phyloP scores from a whole-genome alignment of 495 filamentous ascomycete species.

The Sabuloglossum arenarium region DNA sequence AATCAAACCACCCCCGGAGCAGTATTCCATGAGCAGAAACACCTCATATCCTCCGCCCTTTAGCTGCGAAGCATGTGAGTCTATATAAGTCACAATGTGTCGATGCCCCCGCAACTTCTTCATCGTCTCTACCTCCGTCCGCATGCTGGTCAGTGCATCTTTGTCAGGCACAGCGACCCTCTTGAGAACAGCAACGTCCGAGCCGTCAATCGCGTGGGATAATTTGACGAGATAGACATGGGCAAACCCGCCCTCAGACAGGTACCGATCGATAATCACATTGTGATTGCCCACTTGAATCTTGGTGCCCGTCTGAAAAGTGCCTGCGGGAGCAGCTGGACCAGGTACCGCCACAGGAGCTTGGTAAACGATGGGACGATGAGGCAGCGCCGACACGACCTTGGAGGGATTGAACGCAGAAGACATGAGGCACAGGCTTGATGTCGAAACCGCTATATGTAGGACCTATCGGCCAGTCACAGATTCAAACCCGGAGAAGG shows the following conservation, averaged over 20 bases:
- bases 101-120: slow-evolving; percentile 93
- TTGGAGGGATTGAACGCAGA: not conserved
- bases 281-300: slow-evolving; percentile 86
- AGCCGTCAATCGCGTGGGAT: slow-evolving; percentile 53
- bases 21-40: slow-evolving; percentile 94
- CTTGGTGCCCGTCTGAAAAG: slow-evolving; percentile 83
- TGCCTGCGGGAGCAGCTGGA: slow-evolving; percentile 47
- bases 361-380: not conserved
- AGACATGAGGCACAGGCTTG: not conserved
- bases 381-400: not conserved
- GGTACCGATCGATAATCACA: slow-evolving; percentile 92
- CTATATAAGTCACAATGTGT: slow-evolving; percentile 92
- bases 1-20: slow-evolving; percentile 68
- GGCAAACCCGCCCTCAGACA: slow-evolving; percentile 95
- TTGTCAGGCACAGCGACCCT: slow-evolving; percentile 95
- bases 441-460: not conserved
- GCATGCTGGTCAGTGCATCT: slow-evolving; percentile 81
- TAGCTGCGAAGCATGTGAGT: slow-evolving; percentile 89
- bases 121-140: slow-evolving; percentile 98
- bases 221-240: slow-evolving; percentile 94
- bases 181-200: slow-evolving; percentile 78
- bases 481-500: not conserved
- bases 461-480: not conserved
- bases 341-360: slow-evolving; percentile 14
- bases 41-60: slow-evolving; percentile 91